phyloP scores from a whole-genome alignment of 176 grass and related monocot genomes.

The Triticum dicoccoides region DNA sequence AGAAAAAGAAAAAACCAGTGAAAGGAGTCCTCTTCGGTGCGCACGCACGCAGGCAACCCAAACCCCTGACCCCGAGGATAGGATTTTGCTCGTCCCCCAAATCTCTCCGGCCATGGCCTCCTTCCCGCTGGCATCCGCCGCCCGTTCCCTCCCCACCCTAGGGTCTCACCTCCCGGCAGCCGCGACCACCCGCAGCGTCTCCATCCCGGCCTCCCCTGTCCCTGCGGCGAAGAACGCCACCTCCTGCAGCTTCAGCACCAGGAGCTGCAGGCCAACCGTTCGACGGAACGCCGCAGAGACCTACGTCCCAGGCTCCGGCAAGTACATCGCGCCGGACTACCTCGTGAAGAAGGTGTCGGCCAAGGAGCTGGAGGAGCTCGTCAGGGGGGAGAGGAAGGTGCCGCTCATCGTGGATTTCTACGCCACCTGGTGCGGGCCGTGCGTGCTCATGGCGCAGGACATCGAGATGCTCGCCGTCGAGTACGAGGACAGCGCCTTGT shows the following conservation, averaged over 20 bases:
- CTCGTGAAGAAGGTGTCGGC: conserved; percentile 62
- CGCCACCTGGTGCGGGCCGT: conserved; percentile 80
- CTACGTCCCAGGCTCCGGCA: conserved; percentile 36
- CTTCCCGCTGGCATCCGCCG: neutral
- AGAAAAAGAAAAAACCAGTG: too few relatives aligned
- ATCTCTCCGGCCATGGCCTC: conserved; percentile 35
- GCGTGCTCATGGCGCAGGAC: conserved; percentile 84
- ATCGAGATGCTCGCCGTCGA: conserved; percentile 62
- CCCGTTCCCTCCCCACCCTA: neutral
- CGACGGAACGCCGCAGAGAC: conserved; percentile 37
- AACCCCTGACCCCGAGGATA: conserved; percentile 15
- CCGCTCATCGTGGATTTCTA: conserved; percentile 74
- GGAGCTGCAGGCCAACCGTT: conserved; percentile 25
- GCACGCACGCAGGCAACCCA: neutral
- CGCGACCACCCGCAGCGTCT: neutral
- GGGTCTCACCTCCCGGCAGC: neutral
- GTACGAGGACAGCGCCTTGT: conserved; percentile 58
- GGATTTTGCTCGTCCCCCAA: conserved; percentile 14
- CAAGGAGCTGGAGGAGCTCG: conserved; percentile 45
- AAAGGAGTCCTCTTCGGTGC: neutral
- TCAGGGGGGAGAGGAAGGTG: conserved; percentile 37
- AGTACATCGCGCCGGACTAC: conserved; percentile 15
- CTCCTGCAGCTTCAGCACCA: neutral
- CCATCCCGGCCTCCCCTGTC: neutral
- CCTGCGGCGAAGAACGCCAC: neutral